phyloP scores from a whole-genome alignment of 1,284 basidiomycete species.

The Wolfiporia cocos region DNA sequence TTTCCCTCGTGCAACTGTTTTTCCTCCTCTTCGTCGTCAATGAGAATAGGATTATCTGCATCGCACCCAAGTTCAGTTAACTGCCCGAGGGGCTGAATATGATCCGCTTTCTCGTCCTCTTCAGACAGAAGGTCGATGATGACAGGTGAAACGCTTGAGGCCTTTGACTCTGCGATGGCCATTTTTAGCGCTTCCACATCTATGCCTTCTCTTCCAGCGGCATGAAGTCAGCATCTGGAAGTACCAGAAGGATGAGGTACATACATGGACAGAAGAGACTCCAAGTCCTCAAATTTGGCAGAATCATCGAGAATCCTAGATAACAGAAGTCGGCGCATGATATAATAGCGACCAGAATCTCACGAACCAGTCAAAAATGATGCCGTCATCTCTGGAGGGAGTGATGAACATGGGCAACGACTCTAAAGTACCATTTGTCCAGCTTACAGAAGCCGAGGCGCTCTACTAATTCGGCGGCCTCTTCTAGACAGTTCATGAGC shows the following conservation, averaged over 20 bases:
- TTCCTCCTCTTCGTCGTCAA: too few species aligned
- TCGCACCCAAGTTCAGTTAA: too few species aligned
- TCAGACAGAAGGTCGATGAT: slow-evolving; percentile 5
- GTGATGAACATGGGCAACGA: too few species aligned
- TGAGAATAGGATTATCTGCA: too few species aligned
- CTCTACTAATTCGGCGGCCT: slow-evolving; percentile 12
- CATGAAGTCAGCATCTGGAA: too few species aligned
- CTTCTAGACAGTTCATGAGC: slow-evolving; percentile 9
- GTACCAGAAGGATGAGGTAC: neutral
- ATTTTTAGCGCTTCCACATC: neutral
- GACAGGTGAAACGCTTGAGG: neutral
- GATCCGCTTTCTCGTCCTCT: too few species aligned
- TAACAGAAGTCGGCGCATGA: neutral
- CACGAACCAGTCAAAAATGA: slow-evolving; percentile 19
- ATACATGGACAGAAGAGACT: slow-evolving; percentile 13
- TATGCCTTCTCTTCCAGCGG: slow-evolving; percentile 1
- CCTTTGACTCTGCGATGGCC: neutral
- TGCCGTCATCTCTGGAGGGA: slow-evolving; percentile 11
- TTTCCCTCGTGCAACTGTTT: too few species aligned
- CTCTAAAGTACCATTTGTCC: too few species aligned
- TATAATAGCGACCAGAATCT: neutral
- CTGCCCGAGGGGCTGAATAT: too few species aligned
- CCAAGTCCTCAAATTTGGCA: slow-evolving; percentile 11
- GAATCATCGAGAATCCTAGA: slow-evolving; percentile 15
- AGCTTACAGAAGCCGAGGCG: slow-evolving; percentile 17